These are phyloP conservation scores for Zygoascus hellenicus DNA, from an alignment of 1,139 yeast species.

Conservation along the genomic window DNA sequence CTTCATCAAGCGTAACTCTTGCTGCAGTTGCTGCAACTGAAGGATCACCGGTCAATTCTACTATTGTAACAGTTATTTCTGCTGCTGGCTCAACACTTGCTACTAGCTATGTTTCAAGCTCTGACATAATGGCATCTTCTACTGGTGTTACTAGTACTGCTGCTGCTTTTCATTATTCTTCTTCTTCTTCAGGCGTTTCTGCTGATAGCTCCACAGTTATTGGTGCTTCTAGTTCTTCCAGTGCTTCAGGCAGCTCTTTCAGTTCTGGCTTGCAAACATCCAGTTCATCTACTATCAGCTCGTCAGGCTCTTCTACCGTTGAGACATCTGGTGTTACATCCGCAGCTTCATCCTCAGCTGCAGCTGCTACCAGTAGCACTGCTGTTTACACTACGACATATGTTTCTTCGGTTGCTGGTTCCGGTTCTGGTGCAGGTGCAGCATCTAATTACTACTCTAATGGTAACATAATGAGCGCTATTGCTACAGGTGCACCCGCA, in stretches of 20 bases:
- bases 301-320: constrained; percentile 5
- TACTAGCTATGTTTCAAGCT: neutral
- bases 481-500: constrained; percentile 47
- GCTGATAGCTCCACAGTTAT: constrained; percentile 8
- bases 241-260: constrained; percentile 12
- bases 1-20: constrained; percentile 13
- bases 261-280: constrained; percentile 9
- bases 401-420: constrained; percentile 15
- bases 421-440: constrained; percentile 13
- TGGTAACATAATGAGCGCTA: constrained; percentile 45
- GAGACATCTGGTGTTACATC: constrained; percentile 14
- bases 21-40: constrained; percentile 14
- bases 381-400: constrained; percentile 1
- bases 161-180: neutral
- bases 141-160: neutral
- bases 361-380: neutral
- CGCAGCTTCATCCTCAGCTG: constrained; percentile 9
- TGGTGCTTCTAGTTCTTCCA: constrained; percentile 14
- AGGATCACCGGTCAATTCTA: constrained; percentile 10
- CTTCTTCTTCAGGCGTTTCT: constrained; percentile 3
- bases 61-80: constrained; percentile 7
- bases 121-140: neutral
- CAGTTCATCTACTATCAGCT: neutral
- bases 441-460: constrained; percentile 21
- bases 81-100: constrained; percentile 9